Percentiles rank a stretch among this genome's conserved stretches.
phyloP scores from a whole-genome alignment of 169 alveolate genomes.

The Plasmodium gaboni region DNA sequence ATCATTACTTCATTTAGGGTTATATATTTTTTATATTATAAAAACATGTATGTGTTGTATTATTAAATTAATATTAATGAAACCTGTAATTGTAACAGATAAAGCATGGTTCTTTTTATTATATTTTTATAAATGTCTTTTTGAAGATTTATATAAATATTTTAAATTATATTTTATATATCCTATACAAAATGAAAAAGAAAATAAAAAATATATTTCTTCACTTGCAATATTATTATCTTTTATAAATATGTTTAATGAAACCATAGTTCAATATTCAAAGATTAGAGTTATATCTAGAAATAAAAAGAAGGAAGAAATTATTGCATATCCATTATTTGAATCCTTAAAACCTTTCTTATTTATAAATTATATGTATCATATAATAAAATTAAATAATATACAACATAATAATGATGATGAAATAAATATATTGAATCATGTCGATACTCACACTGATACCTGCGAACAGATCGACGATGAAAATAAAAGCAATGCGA shows the following conservation, averaged over 20 bases:
- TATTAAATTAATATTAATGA: slow-evolving; percentile 31
- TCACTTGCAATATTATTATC: slow-evolving; percentile 32
- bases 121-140: slow-evolving; percentile 25
- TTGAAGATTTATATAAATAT: slow-evolving; percentile 43
- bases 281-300: slow-evolving; percentile 44
- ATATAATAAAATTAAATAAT: background rate
- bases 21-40: slow-evolving; percentile 39
- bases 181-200: background rate
- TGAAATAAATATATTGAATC: background rate
- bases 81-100: slow-evolving; percentile 38
- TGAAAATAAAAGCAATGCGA: too few species aligned
- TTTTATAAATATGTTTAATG: slow-evolving; percentile 30
- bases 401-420: background rate
- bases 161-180: slow-evolving; percentile 6
- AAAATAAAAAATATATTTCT: background rate
- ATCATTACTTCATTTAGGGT: slow-evolving; percentile 7
- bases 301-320: slow-evolving; percentile 74
- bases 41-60: slow-evolving; percentile 43
- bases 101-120: slow-evolving; percentile 57
- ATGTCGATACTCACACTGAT: too few species aligned
- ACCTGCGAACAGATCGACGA: too few species aligned
- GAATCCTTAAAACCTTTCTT: slow-evolving; percentile 71
- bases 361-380: slow-evolving; percentile 18
- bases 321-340: slow-evolving; percentile 68
- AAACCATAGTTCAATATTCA: slow-evolving; percentile 44